These are phyloP conservation scores for Celoporthe dispersa DNA, from an alignment of 2,329 filamentous ascomycete genomes.

Conservation along the genomic window DNA sequence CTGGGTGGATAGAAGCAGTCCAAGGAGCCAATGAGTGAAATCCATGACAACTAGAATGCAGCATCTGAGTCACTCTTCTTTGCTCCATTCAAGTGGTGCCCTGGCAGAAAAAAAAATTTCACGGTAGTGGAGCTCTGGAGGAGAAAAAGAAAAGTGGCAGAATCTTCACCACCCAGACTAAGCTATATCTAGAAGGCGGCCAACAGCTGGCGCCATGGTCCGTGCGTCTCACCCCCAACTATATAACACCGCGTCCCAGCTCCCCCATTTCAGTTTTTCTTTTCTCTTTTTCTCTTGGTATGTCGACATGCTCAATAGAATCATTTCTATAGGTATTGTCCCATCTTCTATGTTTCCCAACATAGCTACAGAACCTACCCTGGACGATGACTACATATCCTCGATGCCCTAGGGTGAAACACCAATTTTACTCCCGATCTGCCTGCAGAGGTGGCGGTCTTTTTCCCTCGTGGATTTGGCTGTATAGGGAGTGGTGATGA, in stretches of 20 bases:
- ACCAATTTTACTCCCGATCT: conserved; percentile 62
- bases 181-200: conserved; percentile 8
- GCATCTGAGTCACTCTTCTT: neutral
- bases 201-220: neutral
- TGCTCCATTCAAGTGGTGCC: neutral
- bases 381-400: conserved; percentile 91
- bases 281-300: conserved; percentile 55
- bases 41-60: neutral
- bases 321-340: conserved; percentile 99
- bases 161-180: neutral
- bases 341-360: conserved; percentile 84
- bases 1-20: neutral
- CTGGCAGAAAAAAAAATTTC: neutral
- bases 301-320: conserved; percentile 75
- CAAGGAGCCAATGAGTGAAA: neutral
- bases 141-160: neutral
- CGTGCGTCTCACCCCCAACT: conserved; percentile 32
- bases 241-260: conserved; percentile 44
- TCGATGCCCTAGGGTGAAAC: conserved; percentile 88
- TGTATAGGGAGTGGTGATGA: conserved; percentile 94
- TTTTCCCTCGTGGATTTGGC: conserved; percentile 38
- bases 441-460: conserved; percentile 65
- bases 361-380: conserved; percentile 93
- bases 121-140: neutral
- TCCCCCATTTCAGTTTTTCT: conserved; percentile 38